A percentile compares a stretch with the other conserved stretches of the same genome.
Evolutionary conservation across 169 alveolate species (phyloP).

Genomic region (Eimeria tenella): DNA sequence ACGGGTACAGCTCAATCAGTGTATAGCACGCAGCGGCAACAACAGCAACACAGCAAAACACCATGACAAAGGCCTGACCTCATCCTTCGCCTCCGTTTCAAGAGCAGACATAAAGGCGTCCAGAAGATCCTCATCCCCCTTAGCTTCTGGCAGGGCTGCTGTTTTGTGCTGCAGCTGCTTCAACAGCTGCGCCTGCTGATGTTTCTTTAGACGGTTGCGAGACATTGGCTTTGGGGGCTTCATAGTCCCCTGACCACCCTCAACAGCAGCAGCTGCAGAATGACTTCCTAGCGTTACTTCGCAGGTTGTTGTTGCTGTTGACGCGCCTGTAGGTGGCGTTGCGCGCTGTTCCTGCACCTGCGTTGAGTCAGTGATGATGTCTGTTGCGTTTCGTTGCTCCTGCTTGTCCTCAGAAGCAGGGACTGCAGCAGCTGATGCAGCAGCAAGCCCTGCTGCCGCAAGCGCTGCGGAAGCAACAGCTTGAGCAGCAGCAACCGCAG

Average conservation of each 20-base stretch:
- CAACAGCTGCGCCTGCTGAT: conserved; percentile 76
- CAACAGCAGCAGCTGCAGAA: background rate
- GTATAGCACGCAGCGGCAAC: background rate
- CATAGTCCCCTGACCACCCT: conserved; percentile 12
- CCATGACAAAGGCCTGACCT: conserved; percentile 33
- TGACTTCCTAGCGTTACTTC: background rate
- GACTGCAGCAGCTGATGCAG: conserved; percentile 36
- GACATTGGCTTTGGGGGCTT: conserved; percentile 58
- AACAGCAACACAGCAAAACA: background rate
- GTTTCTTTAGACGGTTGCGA: conserved; percentile 60
- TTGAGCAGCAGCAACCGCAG: conserved; percentile 70
- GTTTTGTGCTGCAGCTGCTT: conserved; percentile 58
- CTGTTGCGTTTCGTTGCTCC: conserved; percentile 40
- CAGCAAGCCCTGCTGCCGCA: conserved; percentile 24
- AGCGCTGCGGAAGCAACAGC: conserved; percentile 52
- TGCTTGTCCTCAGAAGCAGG: background rate
- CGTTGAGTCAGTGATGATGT: background rate
- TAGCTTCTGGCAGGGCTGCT: conserved; percentile 34
- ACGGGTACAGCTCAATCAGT: background rate
- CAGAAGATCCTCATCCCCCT: conserved; percentile 54
- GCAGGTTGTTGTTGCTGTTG: conserved; percentile 4
- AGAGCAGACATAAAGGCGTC: conserved; percentile 79
- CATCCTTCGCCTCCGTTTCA: conserved; percentile 79
- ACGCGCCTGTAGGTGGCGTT: background rate
- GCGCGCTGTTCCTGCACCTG: conserved; percentile 26